Conservation (phyloP, 73 alveolate species). For the Paramecium sexaurelia region DNA sequence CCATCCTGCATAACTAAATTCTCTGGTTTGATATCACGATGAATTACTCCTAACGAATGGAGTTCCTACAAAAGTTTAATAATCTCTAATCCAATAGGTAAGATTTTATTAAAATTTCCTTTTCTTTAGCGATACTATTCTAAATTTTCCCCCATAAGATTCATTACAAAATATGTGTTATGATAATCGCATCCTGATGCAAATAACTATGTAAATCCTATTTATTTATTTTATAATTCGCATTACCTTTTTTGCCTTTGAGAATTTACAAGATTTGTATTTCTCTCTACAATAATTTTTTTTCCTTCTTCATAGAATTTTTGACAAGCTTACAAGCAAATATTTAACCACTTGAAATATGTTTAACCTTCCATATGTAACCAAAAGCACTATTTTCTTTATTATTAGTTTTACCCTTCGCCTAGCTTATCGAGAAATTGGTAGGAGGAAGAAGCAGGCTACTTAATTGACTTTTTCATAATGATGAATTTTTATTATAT, state of each 20-base stretch:
- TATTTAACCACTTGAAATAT: not conserved
- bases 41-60: constrained; percentile 66
- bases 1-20: constrained; percentile 74
- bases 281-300: not conserved
- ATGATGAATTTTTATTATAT: not conserved
- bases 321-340: constrained; percentile 47
- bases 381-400: constrained; percentile 18
- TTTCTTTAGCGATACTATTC: constrained; percentile 79
- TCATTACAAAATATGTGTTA: constrained; percentile 86
- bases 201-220: constrained; percentile 20
- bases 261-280: not conserved
- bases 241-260: constrained; percentile 41
- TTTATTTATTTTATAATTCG: not conserved
- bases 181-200: constrained; percentile 78
- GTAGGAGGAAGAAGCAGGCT: constrained; percentile 44
- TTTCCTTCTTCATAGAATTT: constrained; percentile 49
- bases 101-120: constrained; percentile 15
- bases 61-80: constrained; percentile 78
- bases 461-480: constrained; percentile 20
- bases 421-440: constrained; percentile 47
- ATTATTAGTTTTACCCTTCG: constrained; percentile 30
- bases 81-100: constrained; percentile 49
- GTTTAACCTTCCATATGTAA: constrained; percentile 47
- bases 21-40: constrained; percentile 68
- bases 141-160: constrained; percentile 90